Base-by-base conservation (phyloP, 1,284 basidiomycete genomes). In the Ceratobasidium sp. region DNA sequence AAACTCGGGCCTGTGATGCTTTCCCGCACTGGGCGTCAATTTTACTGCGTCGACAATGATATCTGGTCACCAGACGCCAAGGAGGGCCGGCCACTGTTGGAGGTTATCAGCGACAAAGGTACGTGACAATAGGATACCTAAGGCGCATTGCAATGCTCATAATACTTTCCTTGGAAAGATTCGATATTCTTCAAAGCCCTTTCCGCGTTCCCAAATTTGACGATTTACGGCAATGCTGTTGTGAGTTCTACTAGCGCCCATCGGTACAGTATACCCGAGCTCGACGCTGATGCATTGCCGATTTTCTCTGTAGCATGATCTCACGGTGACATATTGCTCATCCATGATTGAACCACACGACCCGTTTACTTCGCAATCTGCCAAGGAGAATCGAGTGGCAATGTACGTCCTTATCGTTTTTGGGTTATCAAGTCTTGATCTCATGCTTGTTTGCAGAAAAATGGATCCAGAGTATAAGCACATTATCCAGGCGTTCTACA, bases 41-140 rank as follows among this genome's bases (percentile, higher is more conserved):
- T 96, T 75, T 94, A 91, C 82, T 90, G 89, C 61, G 87, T 87
- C 0, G 96, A 97, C 84, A 89, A 88, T 20, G 71, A 75, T 44
- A 42, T 54, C 5, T 75, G 71, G 71, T 75, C 71, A 78, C 97
- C 93, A 89, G 90, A 91, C 0, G 87, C 88, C 0, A 88, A 83
- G 44, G 83, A 88, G 75, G 92, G 91, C 2, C 87, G 92, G 70
- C 90, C 94, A 1, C 84, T 97, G 5, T 83, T 97, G 26, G 91
- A 95, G 78, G 90, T 96, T 78, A 94, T 97, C 91, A 92, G 94
- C 1, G 95, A 97, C 85, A 93, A 94, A 80, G 87, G 94, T 93
- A 81, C 81, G 90, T 84, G 13, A 23, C n/a, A 50, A 3, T 28
- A 20, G n/a, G 33, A 23, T 57, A 33, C 40, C 66, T 40, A 13